phyloP scores from a whole-genome alignment of 257 asterid genomes.

The Salvia splendens region DNA sequence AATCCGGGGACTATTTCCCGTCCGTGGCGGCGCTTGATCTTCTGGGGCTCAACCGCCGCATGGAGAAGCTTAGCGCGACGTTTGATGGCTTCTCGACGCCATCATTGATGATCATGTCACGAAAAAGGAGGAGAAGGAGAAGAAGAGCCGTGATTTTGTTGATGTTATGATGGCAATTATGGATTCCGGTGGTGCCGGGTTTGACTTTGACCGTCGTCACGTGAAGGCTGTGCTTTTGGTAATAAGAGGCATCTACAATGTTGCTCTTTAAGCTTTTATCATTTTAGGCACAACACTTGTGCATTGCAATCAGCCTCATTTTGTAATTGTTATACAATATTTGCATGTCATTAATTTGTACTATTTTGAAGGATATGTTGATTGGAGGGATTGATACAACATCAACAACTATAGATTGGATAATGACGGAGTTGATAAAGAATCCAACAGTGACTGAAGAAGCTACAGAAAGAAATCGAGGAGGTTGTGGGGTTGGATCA shows the following conservation, averaged over 20 bases:
- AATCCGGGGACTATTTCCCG: slow-evolving; percentile 34
- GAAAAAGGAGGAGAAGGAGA: slow-evolving; percentile 21
- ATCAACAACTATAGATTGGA: slow-evolving; percentile 40
- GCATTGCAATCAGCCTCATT: too few relatives aligned
- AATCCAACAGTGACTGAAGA: slow-evolving; percentile 41
- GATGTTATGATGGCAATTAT: slow-evolving; percentile 37
- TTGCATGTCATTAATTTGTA: too few relatives aligned
- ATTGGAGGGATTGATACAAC: slow-evolving; percentile 46
- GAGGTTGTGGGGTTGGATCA: slow-evolving; percentile 30
- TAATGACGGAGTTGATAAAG: slow-evolving; percentile 40
- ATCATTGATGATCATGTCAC: slow-evolving; percentile 45
- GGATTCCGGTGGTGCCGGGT: slow-evolving; percentile 44
- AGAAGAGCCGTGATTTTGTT: slow-evolving; percentile 31
- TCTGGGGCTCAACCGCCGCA: slow-evolving; percentile 34
- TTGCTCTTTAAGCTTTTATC: neutral
- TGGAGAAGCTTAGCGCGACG: slow-evolving; percentile 28
- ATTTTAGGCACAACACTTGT: too few relatives aligned
- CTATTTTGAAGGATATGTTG: slow-evolving; percentile 35
- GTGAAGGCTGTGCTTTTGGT: slow-evolving; percentile 52
- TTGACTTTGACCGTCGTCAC: slow-evolving; percentile 45
- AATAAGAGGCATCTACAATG: neutral
- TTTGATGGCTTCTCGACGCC: slow-evolving; percentile 42
- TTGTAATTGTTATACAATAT: too few relatives aligned
- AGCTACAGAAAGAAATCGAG: slow-evolving; percentile 39
- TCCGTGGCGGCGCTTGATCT: slow-evolving; percentile 39